Evolutionary conservation across 2,329 filamentous ascomycete species (phyloP), one percentile per base, ranked within the genome.

Genomic region (Sarocladium oryzae): DNA sequence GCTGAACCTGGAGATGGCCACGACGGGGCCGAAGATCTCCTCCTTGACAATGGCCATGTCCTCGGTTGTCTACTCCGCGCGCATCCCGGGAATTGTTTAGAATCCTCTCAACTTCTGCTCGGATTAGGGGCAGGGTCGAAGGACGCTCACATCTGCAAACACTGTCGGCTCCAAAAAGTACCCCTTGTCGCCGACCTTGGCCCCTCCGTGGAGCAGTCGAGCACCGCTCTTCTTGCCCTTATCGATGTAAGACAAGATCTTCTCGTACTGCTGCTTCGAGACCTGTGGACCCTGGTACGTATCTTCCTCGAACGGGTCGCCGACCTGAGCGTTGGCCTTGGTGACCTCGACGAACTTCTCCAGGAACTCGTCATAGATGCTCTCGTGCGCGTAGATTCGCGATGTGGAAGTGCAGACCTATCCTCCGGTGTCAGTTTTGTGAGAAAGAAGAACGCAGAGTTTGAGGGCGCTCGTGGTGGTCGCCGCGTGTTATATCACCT

Each of bases 271-370:
- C 15, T 71, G 63, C 61, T 79, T 79, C 4, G 81, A 82, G 53
- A 86, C 76, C 61, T 86, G 83, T 0, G 85, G 85, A 0, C 84
- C 84, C 64, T 87, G 84, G 69, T 79, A 84, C 1, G 82, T 86
- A 24, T 71, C 69, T 55, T 81, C 73, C 7, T 74, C 72, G 63
- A 86, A 87, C 0, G 82, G 84, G 58, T 86, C 78, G 35, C 84
- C 84, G 16, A 87, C 71, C 15, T 81, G 72, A 50, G 75, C 80
- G 18, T 83, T 74, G 50, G 78, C 67, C 16, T 77, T 69, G 53
- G 77, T 79, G 67, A 87, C 85, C n/a, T 67, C 66, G n/a, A 72
- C 66, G 48, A 87, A 63, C 26, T 13, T 7, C 13, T 7, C 7
- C 7, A 30, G 7, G 58, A 87, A 88, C 35, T 76, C 69, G 24